Base-by-base conservation (phyloP, 352 stramenopile species). In the Phytophthora podocarpi region DNA sequence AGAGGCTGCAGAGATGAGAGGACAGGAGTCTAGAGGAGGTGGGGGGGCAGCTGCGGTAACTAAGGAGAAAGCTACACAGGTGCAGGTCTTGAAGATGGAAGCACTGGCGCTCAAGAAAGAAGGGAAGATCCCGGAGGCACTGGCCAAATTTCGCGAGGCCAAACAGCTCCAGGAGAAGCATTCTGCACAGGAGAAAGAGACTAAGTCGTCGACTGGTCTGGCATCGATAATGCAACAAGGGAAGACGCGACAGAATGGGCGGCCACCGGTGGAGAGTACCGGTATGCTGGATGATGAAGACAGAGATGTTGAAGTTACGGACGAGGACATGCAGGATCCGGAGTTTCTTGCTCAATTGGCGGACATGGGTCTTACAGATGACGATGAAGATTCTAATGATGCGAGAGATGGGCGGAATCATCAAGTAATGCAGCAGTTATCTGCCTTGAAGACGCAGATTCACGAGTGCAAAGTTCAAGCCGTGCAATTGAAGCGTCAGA, bases 301-400 rank as follows among this genome's bases (percentile, higher is more conserved):
- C 11, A 26, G 67, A 16, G 57, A 77, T 20, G 64, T 91, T 11
- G 72, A 92, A 53, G 80, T 92, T 28, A 92, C 85, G 15, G 85
- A 92, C 15, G 81, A 90, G 32, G 85, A 94, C 36, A 89, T 94
- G 81, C 41, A 80, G 24, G 70, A 94, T 36, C 85, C 85, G 2
- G 79, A 84, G 27, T 90, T 79, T 61, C 59, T 90, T 24, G 69
- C 82, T 15, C 78, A 92, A 55, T 55, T 94, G 11, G 71, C 69
- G 13, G 55, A 51, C 13, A 70, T 91, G 47, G 79, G 83, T 9
- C 58, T 87, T 28, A 59, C 58, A 7, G 51, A 64, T 2, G 26
- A 75, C 43, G n/a, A 26, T 13, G 34, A 16, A 9, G 34, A 31
- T 4, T 32, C 16, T 30, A 34, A 5, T 37, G 30, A 24, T 37